Evolutionary conservation across 2,329 filamentous ascomycete species (phyloP).

Genomic region (Ceratocystis cubensis): DNA sequence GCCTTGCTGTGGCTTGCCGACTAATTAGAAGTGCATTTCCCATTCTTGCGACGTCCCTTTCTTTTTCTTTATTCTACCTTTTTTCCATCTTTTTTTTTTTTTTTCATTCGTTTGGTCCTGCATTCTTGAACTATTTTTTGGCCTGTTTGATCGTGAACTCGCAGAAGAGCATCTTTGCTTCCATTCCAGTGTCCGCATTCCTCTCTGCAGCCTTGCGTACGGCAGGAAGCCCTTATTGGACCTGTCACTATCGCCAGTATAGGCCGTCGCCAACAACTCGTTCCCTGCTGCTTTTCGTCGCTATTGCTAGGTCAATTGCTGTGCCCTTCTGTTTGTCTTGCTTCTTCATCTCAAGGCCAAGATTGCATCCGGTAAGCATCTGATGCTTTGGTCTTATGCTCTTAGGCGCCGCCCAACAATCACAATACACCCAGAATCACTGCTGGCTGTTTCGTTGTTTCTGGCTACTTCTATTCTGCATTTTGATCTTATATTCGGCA

Average conservation of each 20-base stretch:
- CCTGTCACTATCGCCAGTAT: background rate
- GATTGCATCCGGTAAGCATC: background rate
- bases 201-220: background rate
- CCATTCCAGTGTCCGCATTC: constrained; percentile 2
- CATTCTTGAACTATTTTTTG: background rate
- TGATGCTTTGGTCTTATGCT: background rate
- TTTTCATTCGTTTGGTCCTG: constrained; percentile 1
- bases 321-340: background rate
- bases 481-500: background rate
- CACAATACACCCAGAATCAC: background rate
- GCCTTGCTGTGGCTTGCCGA: constrained; percentile 6
- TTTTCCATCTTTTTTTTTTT: background rate
- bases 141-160: background rate
- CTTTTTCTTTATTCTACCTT: constrained; percentile 12
- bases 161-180: background rate
- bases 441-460: background rate
- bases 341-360: background rate
- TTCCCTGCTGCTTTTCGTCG: background rate
- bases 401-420: background rate
- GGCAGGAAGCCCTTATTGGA: background rate
- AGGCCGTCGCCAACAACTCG: background rate
- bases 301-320: background rate
- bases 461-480: background rate
- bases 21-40: constrained; percentile 14
- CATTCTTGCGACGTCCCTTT: background rate